Evolutionary conservation across 495 filamentous ascomycete species (phyloP), one percentile per base, ranked within the genome.

Genomic region (Penicillium nucicola): DNA sequence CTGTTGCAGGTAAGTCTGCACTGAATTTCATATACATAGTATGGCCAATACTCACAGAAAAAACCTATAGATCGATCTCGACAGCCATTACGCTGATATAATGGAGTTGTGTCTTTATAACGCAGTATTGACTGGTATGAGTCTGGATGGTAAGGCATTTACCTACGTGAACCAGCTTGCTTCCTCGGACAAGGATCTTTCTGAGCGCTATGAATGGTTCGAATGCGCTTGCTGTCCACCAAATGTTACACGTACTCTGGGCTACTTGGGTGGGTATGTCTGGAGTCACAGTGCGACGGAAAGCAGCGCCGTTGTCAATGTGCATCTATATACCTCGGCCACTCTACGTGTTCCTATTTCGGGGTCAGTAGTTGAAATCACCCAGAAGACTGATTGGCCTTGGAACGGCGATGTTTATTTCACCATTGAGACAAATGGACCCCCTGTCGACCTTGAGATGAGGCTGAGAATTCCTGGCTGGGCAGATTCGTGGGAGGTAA

Each of bases 91-190:
- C 45, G 74, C 77, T 7, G 79, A 84, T 57, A 61, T 81, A 14
- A 80, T 84, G 75, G 81, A 84, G 50, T 50, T 84, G 5, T 78
- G 76, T 42, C 67, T 84, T 4, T 84, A 82, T 60, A 84, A 84
- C 57, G 75, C 76, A 3, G 77, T 84, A 7, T 68, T 84, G 55
- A 80, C 76, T 2, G 75, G 74, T 0, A 75, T 82, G 65, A 62
- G 64, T 32, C 32, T 67, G 36, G 64, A 68, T 38, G 65, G 63
- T 0, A 62, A 62, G 13, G 56, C 56, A n/a, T 83, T 81, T 61
- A 81, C 77, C 3, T 83, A 83, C 52, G 66, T 75, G 39, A 82
- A 83, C 37, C 80, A 82, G 50, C 61, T 83, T 3, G 79, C 77
- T 0, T 81, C 77, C 11, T 77, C 71, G 9, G 70, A 76, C 15